Percentiles rank a stretch among this genome's conserved stretches.
phyloP scores from a whole-genome alignment of 257 asterid genomes.

The Ajuga chamaepitys region DNA sequence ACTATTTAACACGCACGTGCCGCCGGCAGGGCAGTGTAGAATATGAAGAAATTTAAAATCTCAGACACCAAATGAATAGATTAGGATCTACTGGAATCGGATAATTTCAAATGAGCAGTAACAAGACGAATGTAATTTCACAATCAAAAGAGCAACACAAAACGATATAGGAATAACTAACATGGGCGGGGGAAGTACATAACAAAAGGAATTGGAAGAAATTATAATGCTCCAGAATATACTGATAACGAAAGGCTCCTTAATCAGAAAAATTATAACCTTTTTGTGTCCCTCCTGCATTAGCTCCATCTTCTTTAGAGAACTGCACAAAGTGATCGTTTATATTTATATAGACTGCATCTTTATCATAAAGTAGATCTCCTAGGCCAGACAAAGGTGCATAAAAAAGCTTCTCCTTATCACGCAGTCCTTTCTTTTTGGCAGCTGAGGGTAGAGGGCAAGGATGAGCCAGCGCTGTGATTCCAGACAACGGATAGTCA shows the following conservation, averaged over 20 bases:
- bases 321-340: conserved; percentile 89
- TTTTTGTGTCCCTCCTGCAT: conserved; percentile 29
- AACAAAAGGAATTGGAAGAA: background rate
- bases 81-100: background rate
- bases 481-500: conserved; percentile 61
- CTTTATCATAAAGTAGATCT: conserved; percentile 94
- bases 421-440: conserved; percentile 94
- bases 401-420: conserved; percentile 92
- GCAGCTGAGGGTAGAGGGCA: conserved; percentile 98
- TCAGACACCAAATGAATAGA: background rate
- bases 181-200: background rate
- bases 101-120: too few species aligned
- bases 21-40: background rate
- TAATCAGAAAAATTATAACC: conserved; percentile 32
- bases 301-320: conserved; percentile 53
- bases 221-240: background rate
- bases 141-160: too few species aligned
- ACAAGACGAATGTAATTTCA: too few species aligned
- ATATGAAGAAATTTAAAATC: background rate
- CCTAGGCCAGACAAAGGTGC: conserved; percentile 99
- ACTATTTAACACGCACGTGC: background rate
- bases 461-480: conserved; percentile 74
- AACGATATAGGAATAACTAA: background rate
- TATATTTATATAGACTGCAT: conserved; percentile 92
- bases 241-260: background rate